Base-by-base conservation (phyloP, 306 rosid species). In the Trifolium fragiferum region DNA sequence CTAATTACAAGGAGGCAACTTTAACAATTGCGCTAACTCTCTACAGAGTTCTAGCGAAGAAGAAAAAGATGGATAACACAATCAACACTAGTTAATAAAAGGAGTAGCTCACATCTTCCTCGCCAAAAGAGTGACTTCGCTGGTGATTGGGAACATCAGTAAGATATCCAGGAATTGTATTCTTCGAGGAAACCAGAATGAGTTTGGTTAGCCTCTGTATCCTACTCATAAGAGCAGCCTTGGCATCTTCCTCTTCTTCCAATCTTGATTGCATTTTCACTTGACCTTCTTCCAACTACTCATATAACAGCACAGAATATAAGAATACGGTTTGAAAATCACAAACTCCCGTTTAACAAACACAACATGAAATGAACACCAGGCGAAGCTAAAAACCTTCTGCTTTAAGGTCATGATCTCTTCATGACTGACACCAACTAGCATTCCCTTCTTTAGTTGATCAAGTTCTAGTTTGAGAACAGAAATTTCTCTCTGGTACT, bases 221-320 rank as follows among this genome's bases (percentile, higher is more conserved):
- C 87, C 99, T 90, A 89, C 99, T 95, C 98, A 90, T 81, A 59
- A 95, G 97, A 85, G 98, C 98, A 84, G 89, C 98, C 87, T 95
- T 95, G 63, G 98, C 99, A 27, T 95, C 99, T 84, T 95, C 99
- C 83, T 95, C 99, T 78, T 95, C 99, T 88, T 95, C 99, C 74
- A 95, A 82, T 87, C 99, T 90, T 67, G 96, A 95, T 75, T 89
- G 99, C 99, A 95, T 90, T 86, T 95, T 95, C 33, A 89, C 95
- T 82, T 95, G 99, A 83, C 98, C 99, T 89, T 90, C 98, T 84
- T 95, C 97, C 86, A 95, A 82, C 99, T 95, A 81, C 78, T 75
- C 75, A 23, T 30, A 68, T 40, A 50, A 75, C 53, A 80, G 40
- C 8, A 76, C 41, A 78, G 12, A 5, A 81, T 41, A 72, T 20